Conservation (phyloP, 148 eudicot species). For the Talinum fruticosum region DNA sequence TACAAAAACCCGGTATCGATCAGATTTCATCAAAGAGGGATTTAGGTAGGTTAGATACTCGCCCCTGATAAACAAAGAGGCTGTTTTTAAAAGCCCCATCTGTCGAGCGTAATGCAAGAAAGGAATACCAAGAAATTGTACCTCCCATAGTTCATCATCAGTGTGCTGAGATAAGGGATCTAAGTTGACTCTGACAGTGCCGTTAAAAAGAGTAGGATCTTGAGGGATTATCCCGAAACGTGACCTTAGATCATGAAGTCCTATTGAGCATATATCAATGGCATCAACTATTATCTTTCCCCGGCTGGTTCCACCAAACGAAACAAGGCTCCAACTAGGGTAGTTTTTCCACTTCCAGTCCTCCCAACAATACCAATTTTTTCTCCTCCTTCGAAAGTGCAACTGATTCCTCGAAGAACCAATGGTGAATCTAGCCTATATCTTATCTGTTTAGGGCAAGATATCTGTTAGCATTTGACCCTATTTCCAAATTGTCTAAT, state of each 20-base stretch:
- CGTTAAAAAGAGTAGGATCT: slow-evolving; percentile 87
- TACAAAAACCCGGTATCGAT: not conserved
- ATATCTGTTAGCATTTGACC: slow-evolving; percentile 2
- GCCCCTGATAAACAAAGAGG: not conserved
- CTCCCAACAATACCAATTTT: slow-evolving; percentile 89
- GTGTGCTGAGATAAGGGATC: slow-evolving; percentile 66
- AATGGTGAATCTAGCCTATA: slow-evolving; percentile 74
- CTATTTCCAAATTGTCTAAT: not conserved
- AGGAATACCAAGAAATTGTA: slow-evolving; percentile 19
- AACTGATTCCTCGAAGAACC: slow-evolving; percentile 76
- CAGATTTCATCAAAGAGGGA: not conserved
- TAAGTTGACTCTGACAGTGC: slow-evolving; percentile 82
- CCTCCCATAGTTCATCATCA: slow-evolving; percentile 88
- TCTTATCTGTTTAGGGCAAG: slow-evolving; percentile 47
- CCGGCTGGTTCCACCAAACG: slow-evolving; percentile 76
- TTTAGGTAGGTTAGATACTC: not conserved
- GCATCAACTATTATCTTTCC: slow-evolving; percentile 80
- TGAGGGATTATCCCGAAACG: slow-evolving; percentile 85
- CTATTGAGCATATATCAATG: slow-evolving; percentile 63
- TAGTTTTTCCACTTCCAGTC: slow-evolving; percentile 92
- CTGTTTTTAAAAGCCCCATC: too few relatives aligned
- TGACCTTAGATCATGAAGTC: slow-evolving; percentile 84
- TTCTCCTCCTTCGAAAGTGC: slow-evolving; percentile 87
- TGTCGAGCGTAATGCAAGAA: not conserved
- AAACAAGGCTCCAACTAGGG: slow-evolving; percentile 84